phyloP scores from a whole-genome alignment of 2,329 filamentous ascomycete genomes.

The Thelonectria discophora region DNA sequence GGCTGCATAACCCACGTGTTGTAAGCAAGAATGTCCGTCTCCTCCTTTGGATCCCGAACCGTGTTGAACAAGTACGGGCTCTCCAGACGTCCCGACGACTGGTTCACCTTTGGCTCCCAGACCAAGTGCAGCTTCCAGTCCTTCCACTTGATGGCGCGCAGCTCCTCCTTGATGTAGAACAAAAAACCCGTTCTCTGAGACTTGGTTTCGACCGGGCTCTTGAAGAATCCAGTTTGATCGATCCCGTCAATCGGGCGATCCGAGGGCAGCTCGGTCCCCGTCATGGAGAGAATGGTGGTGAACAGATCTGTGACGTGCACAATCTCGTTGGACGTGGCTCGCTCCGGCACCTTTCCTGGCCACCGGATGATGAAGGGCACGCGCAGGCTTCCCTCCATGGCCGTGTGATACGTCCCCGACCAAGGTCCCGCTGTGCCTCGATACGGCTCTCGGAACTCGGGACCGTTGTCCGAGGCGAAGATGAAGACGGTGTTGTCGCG shows the following conservation, averaged over 20 bases:
- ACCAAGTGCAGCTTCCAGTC: conserved; percentile 49
- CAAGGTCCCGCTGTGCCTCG: conserved; percentile 47
- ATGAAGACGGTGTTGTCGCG: conserved; percentile 46
- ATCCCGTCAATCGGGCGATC: conserved; percentile 46
- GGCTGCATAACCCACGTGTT: conserved; percentile 49
- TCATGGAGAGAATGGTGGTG: conserved; percentile 43
- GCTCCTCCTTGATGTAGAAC: conserved; percentile 49
- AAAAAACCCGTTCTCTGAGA: conserved; percentile 41
- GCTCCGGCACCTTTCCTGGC: conserved; percentile 43
- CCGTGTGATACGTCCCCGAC: conserved; percentile 48
- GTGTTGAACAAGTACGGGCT: conserved; percentile 47
- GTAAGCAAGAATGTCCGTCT: conserved; percentile 43
- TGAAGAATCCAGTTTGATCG: conserved; percentile 42
- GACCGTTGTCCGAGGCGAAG: conserved; percentile 49
- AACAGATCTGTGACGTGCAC: conserved; percentile 48
- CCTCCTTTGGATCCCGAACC: conserved; percentile 46
- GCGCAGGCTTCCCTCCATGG: conserved; percentile 48
- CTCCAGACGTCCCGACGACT: conserved; percentile 44
- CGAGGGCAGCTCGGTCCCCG: conserved; percentile 27
- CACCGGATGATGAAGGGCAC: conserved; percentile 49
- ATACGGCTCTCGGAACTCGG: conserved; percentile 46
- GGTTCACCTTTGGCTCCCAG: conserved; percentile 49
- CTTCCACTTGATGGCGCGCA: conserved; percentile 47
- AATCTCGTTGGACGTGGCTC: conserved; percentile 42
- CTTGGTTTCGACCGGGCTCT: conserved; percentile 28